phyloP scores from a whole-genome alignment of 78 protist genomes.

The Chrysochromulina parva region DNA sequence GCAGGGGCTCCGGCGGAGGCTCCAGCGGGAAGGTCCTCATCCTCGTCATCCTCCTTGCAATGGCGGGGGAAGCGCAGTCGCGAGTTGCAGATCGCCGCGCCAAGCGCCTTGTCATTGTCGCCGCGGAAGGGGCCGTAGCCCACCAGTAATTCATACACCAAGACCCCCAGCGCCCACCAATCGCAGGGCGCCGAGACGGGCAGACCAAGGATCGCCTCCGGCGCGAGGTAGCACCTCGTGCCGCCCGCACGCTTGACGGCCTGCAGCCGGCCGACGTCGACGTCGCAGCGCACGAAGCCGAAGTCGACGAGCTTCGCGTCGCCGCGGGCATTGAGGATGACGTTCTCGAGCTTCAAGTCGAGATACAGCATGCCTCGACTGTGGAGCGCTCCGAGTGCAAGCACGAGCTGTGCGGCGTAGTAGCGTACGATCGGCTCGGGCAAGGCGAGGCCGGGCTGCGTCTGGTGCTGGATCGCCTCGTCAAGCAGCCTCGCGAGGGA shows the following conservation, averaged over 20 bases:
- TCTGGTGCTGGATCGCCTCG: background rate
- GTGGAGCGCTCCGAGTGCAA: background rate
- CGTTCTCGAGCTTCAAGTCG: slow-evolving; percentile 4
- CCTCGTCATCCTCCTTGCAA: too few species aligned
- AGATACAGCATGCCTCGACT: background rate
- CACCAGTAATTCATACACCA: too few species aligned
- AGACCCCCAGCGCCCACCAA: too few species aligned
- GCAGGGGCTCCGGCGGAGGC: too few species aligned
- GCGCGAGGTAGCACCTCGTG: background rate
- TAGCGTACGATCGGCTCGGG: background rate
- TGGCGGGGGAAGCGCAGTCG: too few species aligned
- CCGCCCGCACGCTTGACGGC: background rate
- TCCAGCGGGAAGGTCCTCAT: too few species aligned
- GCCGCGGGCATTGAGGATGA: background rate
- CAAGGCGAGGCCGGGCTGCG: background rate
- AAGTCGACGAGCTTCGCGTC: background rate
- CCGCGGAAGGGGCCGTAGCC: too few species aligned
- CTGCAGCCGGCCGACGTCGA: background rate
- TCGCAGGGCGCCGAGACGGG: background rate
- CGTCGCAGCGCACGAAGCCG: background rate
- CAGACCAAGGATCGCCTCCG: background rate
- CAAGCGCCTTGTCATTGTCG: too few species aligned
- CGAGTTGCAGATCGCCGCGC: too few species aligned
- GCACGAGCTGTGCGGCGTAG: background rate
- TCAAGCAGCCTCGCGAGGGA: background rate